These are phyloP conservation scores for Saccharomycopsis selenospora DNA, from an alignment of 805 yeast genomes.

Conservation along the genomic window DNA sequence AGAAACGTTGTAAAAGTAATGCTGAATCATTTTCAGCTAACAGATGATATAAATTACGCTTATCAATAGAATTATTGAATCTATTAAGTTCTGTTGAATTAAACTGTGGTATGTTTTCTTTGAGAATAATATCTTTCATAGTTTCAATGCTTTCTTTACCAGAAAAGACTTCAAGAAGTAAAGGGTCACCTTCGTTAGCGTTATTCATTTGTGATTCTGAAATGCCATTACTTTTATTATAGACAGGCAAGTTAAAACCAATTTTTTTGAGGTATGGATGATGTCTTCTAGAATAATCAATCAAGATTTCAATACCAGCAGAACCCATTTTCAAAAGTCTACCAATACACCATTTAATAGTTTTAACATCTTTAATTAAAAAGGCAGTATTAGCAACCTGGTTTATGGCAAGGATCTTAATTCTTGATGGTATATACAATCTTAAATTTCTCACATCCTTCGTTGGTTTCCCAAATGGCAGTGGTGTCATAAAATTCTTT, in stretches of 20 bases:
- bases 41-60: neutral
- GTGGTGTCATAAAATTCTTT: constrained; percentile 13
- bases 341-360: constrained; percentile 7
- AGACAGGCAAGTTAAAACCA: constrained; percentile 9
- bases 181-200: no score
- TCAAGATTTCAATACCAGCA: constrained; percentile 14
- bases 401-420: constrained; percentile 13
- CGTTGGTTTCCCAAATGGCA: constrained; percentile 9
- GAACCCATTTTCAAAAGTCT: constrained; percentile 10
- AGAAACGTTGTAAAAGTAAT: neutral
- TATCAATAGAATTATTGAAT: neutral
- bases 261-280: neutral
- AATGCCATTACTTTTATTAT: neutral
- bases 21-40: neutral
- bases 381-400: constrained; percentile 10
- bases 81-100: neutral
- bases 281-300: constrained; percentile 12
- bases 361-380: neutral
- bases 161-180: neutral
- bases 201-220: neutral
- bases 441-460: constrained; percentile 5
- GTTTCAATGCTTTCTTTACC: neutral
- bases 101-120: neutral
- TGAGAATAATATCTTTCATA: neutral
- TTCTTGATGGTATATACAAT: constrained; percentile 11